These are phyloP conservation scores for Cyathus striatus DNA, from an alignment of 768 basidiomycete species.

Conservation along the genomic window DNA sequence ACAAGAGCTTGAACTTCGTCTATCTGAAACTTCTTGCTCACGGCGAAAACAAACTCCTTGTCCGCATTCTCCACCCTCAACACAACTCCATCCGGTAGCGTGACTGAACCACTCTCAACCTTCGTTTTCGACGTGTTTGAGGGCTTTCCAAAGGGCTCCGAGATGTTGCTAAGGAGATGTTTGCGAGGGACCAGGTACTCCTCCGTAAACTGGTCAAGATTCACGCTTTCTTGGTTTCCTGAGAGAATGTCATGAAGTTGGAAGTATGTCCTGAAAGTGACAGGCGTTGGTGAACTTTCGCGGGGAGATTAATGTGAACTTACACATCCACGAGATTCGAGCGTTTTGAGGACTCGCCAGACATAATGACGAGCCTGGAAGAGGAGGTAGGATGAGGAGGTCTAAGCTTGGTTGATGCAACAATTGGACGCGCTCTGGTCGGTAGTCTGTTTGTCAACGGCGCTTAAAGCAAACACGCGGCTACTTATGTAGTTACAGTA, in stretches of 20 bases:
- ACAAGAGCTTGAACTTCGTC: constrained; percentile 79
- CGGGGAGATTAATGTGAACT: constrained; percentile 14
- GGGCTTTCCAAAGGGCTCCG: constrained; percentile 67
- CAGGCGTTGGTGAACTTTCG: neutral
- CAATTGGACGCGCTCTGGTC: no score
- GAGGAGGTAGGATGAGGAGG: no score
- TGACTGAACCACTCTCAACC: constrained; percentile 63
- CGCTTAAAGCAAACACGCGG: no score
- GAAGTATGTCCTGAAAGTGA: constrained; percentile 54
- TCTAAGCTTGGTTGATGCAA: no score
- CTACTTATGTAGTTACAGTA: no score
- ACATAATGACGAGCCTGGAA: no score
- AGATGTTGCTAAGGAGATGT: constrained; percentile 48
- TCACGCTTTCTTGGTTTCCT: constrained; percentile 54
- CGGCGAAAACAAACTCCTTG: constrained; percentile 63
- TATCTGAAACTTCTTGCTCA: constrained; percentile 69
- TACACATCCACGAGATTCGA: constrained; percentile 73
- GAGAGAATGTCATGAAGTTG: constrained; percentile 47
- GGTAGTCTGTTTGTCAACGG: no score
- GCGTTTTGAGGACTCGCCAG: constrained; percentile 48
- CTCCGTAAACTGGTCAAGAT: constrained; percentile 51
- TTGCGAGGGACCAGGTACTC: constrained; percentile 56
- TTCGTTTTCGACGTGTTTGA: constrained; percentile 61
- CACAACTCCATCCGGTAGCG: constrained; percentile 59
- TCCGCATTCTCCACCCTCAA: constrained; percentile 63